These are phyloP conservation scores for Bipolaris oryzae DNA, from an alignment of 2,329 filamentous ascomycete species.

Conservation along the genomic window DNA sequence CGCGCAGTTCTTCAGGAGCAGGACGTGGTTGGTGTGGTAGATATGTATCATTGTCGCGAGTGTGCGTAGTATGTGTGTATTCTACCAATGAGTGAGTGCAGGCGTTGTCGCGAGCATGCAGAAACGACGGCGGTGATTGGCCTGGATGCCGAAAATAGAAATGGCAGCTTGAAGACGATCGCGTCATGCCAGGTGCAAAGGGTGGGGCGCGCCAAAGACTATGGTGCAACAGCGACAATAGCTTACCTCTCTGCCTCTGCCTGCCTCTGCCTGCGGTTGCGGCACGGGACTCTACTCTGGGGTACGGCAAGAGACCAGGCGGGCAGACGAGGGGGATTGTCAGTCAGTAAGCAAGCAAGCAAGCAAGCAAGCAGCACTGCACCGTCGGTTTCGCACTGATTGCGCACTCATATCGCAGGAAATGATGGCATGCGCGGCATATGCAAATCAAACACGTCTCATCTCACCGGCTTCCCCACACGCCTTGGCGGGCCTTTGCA, in stretches of 20 bases:
- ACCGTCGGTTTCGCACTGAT: constrained; percentile 1
- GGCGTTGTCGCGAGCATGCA: not conserved
- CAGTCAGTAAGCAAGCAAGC: too few species aligned
- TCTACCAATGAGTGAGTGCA: constrained; percentile 6
- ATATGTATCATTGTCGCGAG: not conserved
- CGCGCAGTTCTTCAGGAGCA: not conserved
- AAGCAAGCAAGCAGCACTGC: too few species aligned
- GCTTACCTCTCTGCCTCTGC: too few species aligned
- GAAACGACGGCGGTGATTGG: constrained; percentile 15
- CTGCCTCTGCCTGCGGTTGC: too few species aligned
- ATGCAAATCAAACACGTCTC: constrained; percentile 32
- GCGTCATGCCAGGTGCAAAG: constrained; percentile 27
- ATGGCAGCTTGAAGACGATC: constrained; percentile 14
- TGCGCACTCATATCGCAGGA: constrained; percentile 9
- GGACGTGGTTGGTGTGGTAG: not conserved
- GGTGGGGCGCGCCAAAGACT: constrained; percentile 20
- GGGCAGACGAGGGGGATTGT: not conserved
- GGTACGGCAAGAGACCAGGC: not conserved
- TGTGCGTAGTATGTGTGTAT: not conserved
- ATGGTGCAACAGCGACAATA: constrained; percentile 26
- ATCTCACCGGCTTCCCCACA: constrained; percentile 34
- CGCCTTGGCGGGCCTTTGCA: constrained; percentile 23
- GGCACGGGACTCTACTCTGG: too few species aligned
- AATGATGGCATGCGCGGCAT: constrained; percentile 23
- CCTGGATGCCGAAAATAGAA: constrained; percentile 28